Percentiles rank a stretch among this genome's conserved stretches.
These are phyloP conservation scores for Aspergillus thermomutatus DNA, from an alignment of 2,329 filamentous ascomycete species.

Conservation along the genomic window DNA sequence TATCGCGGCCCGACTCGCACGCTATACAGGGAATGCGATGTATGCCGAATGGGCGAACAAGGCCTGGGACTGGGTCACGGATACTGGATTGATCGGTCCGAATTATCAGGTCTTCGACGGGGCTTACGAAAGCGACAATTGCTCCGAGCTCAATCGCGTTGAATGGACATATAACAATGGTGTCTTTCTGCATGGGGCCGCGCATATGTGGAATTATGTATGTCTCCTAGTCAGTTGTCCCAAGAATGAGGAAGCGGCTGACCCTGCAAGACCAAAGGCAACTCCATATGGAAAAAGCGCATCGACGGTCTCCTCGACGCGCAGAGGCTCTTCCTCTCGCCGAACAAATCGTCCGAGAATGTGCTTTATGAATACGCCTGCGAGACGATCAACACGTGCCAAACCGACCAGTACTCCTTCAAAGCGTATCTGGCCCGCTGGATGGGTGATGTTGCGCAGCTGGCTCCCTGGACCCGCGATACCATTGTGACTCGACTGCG, in stretches of 20 bases:
- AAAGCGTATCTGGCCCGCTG: constrained; percentile 64
- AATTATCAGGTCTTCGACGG: constrained; percentile 56
- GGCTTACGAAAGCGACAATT: constrained; percentile 51
- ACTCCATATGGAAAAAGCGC: constrained; percentile 50
- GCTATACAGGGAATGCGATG: constrained; percentile 28
- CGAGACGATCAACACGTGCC: constrained; percentile 53
- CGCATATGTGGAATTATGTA: constrained; percentile 56
- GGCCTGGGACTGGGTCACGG: constrained; percentile 57
- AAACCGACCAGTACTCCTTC: constrained; percentile 62
- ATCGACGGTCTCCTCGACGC: constrained; percentile 53
- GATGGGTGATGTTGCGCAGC: constrained; percentile 54
- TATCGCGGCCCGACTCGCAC: constrained; percentile 28
- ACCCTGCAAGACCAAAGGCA: constrained; percentile 31
- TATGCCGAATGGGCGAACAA: constrained; percentile 64
- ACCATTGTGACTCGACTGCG: constrained; percentile 52
- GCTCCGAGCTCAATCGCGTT: constrained; percentile 49
- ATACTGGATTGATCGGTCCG: constrained; percentile 49
- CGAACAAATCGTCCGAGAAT: constrained; percentile 35
- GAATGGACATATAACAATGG: constrained; percentile 60
- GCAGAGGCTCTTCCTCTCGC: constrained; percentile 48
- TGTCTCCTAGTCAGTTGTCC: constrained; percentile 13
- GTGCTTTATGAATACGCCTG: constrained; percentile 61
- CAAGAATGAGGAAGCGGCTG: background rate
- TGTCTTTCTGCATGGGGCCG: constrained; percentile 53
- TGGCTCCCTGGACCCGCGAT: constrained; percentile 55